Conservation (phyloP, 208 protist genomes). For the Wallacemonas collosoma region DNA sequence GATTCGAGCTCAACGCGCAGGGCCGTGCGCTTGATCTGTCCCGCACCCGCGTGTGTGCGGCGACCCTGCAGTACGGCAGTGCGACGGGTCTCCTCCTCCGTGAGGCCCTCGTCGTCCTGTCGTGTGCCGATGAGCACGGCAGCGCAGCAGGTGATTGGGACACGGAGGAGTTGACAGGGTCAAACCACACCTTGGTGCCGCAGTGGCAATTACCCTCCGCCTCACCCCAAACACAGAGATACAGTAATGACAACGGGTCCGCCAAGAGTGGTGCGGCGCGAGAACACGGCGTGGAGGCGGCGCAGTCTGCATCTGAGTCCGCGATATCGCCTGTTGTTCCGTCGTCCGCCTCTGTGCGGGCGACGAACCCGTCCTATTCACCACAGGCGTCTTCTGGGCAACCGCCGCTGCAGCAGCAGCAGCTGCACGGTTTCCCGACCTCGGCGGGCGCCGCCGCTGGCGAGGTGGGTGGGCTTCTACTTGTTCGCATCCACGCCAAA, state of each 20-base stretch:
- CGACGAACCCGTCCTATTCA: too few species aligned
- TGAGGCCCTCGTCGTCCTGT: conserved; percentile 35
- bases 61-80: conserved; percentile 54
- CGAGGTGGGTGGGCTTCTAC: conserved; percentile 32
- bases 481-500: conserved; percentile 44
- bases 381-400: not conserved
- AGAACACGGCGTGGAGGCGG: too few species aligned
- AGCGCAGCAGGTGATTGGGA: conserved; percentile 4
- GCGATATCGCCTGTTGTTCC: too few species aligned
- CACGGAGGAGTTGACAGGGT: not conserved
- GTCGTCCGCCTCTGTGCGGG: too few species aligned
- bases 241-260: too few species aligned
- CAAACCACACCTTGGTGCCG: not conserved
- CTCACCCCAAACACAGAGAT: not conserved
- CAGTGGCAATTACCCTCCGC: conserved; percentile 11
- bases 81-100: conserved; percentile 33
- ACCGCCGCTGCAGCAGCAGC: not conserved
- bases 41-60: conserved; percentile 22
- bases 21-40: conserved; percentile 25
- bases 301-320: too few species aligned
- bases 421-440: not conserved
- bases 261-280: too few species aligned
- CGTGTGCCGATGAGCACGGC: conserved; percentile 33
- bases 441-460: not conserved
- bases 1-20: conserved; percentile 29